These are phyloP conservation scores for Yarrowia keelungensis DNA, from an alignment of 805 yeast genomes.

Conservation along the genomic window DNA sequence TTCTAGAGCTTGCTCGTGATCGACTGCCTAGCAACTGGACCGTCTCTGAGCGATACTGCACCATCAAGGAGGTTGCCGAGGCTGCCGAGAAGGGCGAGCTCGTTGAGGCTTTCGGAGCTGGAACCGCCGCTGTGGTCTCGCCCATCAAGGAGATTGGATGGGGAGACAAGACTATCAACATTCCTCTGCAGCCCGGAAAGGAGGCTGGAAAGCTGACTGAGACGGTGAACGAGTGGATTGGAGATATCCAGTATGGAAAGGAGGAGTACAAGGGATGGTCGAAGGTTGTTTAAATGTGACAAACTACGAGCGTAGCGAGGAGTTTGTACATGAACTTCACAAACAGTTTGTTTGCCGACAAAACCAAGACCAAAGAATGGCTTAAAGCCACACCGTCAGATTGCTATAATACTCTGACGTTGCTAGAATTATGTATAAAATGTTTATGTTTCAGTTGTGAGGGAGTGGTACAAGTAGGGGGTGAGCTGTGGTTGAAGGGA, in stretches of 20 bases:
- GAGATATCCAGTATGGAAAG: slow-evolving; percentile 87
- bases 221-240: slow-evolving; percentile 82
- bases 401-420: too few species aligned
- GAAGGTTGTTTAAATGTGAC: slow-evolving; percentile 24
- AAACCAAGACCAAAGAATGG: too few species aligned
- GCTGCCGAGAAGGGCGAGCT: slow-evolving; percentile 80
- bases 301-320: neutral
- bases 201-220: slow-evolving; percentile 70
- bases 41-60: slow-evolving; percentile 79
- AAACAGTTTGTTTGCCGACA: too few species aligned
- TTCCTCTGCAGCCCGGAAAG: slow-evolving; percentile 82
- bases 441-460: neutral
- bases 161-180: slow-evolving; percentile 71
- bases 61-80: slow-evolving; percentile 80
- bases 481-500: too few species aligned
- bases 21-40: slow-evolving; percentile 82
- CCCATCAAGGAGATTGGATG: slow-evolving; percentile 90
- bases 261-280: slow-evolving; percentile 60
- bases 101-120: slow-evolving; percentile 95
- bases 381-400: too few species aligned
- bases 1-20: slow-evolving; percentile 76
- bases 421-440: slow-evolving; percentile 1
- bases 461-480: too few species aligned
- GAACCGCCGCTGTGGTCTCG: slow-evolving; percentile 96
- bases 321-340: neutral